These are phyloP conservation scores for Triticum turgidum DNA, from an alignment of 176 grass and related monocot species.

Conservation along the genomic window DNA sequence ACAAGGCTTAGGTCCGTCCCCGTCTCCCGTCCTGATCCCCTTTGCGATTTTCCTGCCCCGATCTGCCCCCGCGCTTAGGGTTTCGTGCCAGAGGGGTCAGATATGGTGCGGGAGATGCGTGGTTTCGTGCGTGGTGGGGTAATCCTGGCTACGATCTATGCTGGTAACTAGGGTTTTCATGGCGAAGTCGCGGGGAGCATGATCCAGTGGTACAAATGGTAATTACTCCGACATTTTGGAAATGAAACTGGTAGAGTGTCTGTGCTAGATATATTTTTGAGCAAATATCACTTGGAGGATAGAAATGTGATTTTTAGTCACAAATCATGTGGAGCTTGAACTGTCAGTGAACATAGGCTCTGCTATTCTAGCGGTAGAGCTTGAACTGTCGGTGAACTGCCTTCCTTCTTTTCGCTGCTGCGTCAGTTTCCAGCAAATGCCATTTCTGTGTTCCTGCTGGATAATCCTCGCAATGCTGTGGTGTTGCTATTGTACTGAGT, in stretches of 20 bases:
- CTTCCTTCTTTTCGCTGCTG: background rate
- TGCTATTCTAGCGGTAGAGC: background rate
- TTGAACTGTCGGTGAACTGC: background rate
- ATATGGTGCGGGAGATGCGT: background rate
- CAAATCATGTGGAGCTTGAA: background rate
- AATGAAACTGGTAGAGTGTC: background rate
- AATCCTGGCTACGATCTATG: background rate
- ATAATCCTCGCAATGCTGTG: background rate
- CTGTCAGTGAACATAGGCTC: background rate
- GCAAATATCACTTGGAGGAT: background rate
- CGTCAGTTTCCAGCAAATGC: background rate
- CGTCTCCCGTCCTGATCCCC: background rate
- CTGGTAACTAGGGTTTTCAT: conserved; percentile 4
- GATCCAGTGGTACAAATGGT: conserved; percentile 37
- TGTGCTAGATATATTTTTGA: background rate
- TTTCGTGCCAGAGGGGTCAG: background rate
- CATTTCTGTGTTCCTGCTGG: background rate
- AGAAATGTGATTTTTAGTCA: background rate
- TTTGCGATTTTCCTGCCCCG: background rate
- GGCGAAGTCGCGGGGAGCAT: background rate
- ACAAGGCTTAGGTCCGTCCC: conserved; percentile 78
- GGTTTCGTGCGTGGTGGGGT: background rate
- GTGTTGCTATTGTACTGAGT: background rate
- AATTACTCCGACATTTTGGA: conserved; percentile 20
- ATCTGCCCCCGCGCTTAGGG: background rate